Conservation (phyloP, 306 rosid species). For the Cicer bijugum region DNA sequence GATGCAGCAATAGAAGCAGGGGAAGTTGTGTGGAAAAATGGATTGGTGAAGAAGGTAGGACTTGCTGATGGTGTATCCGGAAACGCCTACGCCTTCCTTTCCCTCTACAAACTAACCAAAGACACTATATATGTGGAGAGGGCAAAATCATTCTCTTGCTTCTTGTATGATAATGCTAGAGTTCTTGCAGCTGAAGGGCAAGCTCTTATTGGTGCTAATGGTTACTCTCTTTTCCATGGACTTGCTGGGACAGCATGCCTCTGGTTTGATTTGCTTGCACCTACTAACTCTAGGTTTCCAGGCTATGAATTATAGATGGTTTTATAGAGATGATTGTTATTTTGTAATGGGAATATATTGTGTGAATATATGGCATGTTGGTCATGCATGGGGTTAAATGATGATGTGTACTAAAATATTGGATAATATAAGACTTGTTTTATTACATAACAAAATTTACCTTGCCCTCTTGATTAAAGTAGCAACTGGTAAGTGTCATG, state of each 20-base stretch:
- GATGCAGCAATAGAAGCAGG: slow-evolving; percentile 98
- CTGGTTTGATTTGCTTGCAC: slow-evolving; percentile 77
- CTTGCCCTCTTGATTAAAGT: not conserved
- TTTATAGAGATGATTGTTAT: not conserved
- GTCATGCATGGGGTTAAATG: not conserved
- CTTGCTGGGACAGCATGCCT: slow-evolving; percentile 85
- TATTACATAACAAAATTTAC: not conserved
- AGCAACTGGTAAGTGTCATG: not conserved
- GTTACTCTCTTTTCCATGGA: slow-evolving; percentile 81
- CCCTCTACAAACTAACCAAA: slow-evolving; percentile 69
- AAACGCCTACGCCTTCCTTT: slow-evolving; percentile 80
- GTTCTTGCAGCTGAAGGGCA: slow-evolving; percentile 39
- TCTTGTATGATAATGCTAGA: slow-evolving; percentile 61
- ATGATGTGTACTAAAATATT: not conserved
- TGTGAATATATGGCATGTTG: not conserved
- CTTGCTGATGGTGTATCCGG: slow-evolving; percentile 88
- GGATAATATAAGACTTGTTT: not conserved
- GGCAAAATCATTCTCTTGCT: slow-evolving; percentile 73
- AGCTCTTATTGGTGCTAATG: slow-evolving; percentile 41
- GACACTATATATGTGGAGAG: slow-evolving; percentile 75
- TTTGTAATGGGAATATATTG: not conserved
- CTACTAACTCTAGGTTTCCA: slow-evolving; percentile 73
- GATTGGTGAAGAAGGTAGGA: slow-evolving; percentile 79
- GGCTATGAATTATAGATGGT: slow-evolving; percentile 69
- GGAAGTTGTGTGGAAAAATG: slow-evolving; percentile 93